Conservation (phyloP, 2,329 filamentous ascomycete species). For the Apiospora phragmitis region DNA sequence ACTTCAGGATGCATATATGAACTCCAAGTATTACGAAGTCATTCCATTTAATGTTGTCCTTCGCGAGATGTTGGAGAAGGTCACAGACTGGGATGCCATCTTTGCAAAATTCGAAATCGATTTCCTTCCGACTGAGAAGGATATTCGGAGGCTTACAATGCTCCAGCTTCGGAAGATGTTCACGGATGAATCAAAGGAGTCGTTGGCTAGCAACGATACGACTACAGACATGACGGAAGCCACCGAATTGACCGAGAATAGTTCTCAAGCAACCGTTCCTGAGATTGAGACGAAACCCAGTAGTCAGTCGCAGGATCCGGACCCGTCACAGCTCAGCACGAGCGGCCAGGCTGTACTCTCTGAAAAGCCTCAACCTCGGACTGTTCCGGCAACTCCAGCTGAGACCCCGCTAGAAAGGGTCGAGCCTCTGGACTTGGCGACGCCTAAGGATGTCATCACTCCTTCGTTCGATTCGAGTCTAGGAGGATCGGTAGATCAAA, state of each 20-base stretch:
- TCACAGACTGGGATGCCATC: constrained; percentile 87
- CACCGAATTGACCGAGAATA: constrained; percentile 49
- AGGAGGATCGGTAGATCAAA: neutral
- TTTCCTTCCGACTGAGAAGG: constrained; percentile 92
- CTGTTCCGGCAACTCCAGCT: constrained; percentile 21
- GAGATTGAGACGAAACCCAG: constrained; percentile 24
- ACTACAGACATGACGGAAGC: constrained; percentile 57
- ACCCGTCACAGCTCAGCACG: constrained; percentile 19
- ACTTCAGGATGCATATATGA: constrained; percentile 87
- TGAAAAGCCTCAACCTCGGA: constrained; percentile 27
- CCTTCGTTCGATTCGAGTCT: constrained; percentile 20
- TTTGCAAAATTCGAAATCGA: constrained; percentile 91
- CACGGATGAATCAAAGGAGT: constrained; percentile 81
- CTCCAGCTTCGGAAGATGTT: constrained; percentile 95
- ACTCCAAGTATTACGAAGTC: constrained; percentile 94
- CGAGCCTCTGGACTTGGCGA: constrained; percentile 52
- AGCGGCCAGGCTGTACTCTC: constrained; percentile 17
- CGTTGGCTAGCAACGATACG: constrained; percentile 69
- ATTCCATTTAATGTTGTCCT: constrained; percentile 90
- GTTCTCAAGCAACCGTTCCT: constrained; percentile 37
- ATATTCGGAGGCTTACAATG: constrained; percentile 88
- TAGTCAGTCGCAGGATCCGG: constrained; percentile 22
- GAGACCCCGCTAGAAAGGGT: constrained; percentile 45
- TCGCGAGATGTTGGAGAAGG: constrained; percentile 88
- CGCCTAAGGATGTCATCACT: constrained; percentile 33